Conservation (phyloP, 148 eudicot genomes). For the Rhododendron molle region DNA sequence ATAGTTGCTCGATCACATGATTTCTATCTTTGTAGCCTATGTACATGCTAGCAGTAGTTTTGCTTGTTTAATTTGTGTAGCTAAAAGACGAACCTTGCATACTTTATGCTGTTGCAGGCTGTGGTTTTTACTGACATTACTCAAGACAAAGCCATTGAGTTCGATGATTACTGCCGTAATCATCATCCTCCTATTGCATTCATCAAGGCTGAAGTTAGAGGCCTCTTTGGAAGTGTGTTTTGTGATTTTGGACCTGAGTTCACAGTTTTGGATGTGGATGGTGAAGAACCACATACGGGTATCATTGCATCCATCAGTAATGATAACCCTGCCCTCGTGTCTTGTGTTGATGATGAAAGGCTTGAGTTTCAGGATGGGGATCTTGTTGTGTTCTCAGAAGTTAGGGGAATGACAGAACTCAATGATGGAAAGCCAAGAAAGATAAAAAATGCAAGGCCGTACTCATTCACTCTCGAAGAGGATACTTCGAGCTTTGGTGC, state of each 20-base stretch:
- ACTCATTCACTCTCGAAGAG: constrained; percentile 65
- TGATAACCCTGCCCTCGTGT: constrained; percentile 60
- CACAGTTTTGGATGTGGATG: constrained; percentile 69
- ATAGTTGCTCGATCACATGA: neutral
- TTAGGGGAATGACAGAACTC: constrained; percentile 68
- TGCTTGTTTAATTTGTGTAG: neutral
- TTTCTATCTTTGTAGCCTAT: neutral
- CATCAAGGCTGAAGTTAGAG: constrained; percentile 67
- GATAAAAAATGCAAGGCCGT: constrained; percentile 55
- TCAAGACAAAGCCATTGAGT: constrained; percentile 55
- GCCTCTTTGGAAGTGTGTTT: constrained; percentile 65
- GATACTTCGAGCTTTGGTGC: constrained; percentile 56
- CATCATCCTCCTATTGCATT: constrained; percentile 77
- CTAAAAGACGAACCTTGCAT: neutral
- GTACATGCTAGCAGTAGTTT: neutral
- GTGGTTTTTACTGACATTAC: constrained; percentile 58
- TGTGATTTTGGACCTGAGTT: constrained; percentile 85
- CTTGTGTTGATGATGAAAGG: constrained; percentile 78
- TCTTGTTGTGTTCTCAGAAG: constrained; percentile 66
- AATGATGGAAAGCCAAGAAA: constrained; percentile 80
- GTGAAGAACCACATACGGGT: constrained; percentile 76
- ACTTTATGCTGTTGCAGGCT: constrained; percentile 38
- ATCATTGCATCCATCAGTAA: constrained; percentile 76
- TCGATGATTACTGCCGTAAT: constrained; percentile 64
- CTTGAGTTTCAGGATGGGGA: constrained; percentile 80